Evolutionary conservation across 139 green algal species (phyloP), one percentile per base, ranked within the genome.

Genomic region (Chlorella sp.): DNA sequence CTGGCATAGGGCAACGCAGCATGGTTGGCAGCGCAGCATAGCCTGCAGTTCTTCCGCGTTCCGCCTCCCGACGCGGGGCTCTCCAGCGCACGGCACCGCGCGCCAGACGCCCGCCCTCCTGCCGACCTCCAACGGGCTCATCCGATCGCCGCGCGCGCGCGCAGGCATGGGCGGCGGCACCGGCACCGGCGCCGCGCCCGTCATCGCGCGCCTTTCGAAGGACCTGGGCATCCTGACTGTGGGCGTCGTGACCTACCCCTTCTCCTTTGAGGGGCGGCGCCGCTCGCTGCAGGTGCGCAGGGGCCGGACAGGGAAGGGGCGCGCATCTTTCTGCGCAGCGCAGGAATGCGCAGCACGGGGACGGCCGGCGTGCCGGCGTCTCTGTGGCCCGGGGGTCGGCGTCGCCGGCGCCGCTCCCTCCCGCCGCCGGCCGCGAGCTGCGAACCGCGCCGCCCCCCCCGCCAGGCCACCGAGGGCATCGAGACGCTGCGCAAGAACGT

Each of bases 161-260:
- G 95, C 95, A 8, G 95, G 95, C 31, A 98, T 99, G 95, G 95
- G 95, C 31, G 95, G 95, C 45, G 95, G 95, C 74, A 99, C 95
- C 0, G 95, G 95, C 71, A 96, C 89, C 29, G 95, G 95, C 36
- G 95, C 95, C 3, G 94, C 95, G 1, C 95, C 95, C 2, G 83
- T 98, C 15, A 92, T 99, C 9, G 95, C 94, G 2, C 68, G 79
- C 29, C 73, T 95, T 12, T 93, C 94, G 12, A 94, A 94, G 53
- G 86, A 87, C 63, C 79, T 95, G 85, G 95, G 94, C 70, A 94
- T 98, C 58, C 87, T 99, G 0, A 99, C 95, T 4, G 95, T 99
- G 0, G 95, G 90, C 66, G 97, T 99, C 66, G 95, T 98, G 27
- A 99, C 95, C 5, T 93, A 88, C 29, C 95, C 95, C 25, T 99